Base-by-base conservation (phyloP, 306 rosid species). In the Pterocarpus macrocarpus region DNA sequence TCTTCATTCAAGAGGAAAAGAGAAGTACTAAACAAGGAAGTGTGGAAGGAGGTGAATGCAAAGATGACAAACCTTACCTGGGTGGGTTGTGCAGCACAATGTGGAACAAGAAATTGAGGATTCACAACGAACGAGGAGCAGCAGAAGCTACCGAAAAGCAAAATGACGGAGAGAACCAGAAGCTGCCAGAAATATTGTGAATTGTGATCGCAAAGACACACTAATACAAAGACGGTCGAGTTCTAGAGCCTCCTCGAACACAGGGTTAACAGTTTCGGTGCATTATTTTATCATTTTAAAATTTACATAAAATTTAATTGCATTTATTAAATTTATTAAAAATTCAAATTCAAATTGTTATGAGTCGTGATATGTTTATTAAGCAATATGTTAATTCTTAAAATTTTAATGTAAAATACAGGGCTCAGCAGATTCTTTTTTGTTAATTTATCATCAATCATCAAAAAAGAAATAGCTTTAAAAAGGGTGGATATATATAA, bases 201-300 rank as follows among this genome's bases (percentile, higher is more conserved):
- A 12, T 2, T 11, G 59, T 64, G 66, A 61, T 30, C 16, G 64
- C 52, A 53, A 35, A 11, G n/a, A 35, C 33, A 36, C 16, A 64
- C 16, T 55, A 69, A 71, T 44, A 68, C 57, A 80, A 15, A 80
- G 88, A 39, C 53, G 56, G 1, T 38, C 55, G 7, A 33, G 35
- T 87, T 87, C 90, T 81, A 77, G 90, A 87, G 69, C 68, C 57
- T 87, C 73, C 87, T 6, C 47, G 90, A 86, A 68, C 70, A 34
- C 14, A n/a, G 3, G 13, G 9, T 55, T 22, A 3, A 30, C 65
- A 30, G 2, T 59, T 59, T 59, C 36, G 65, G 39, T 59, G 65
- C 15, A 1, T 58, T 22, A 22, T 59, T 30, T 32, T 4, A 9
- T 28, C 0, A 30, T 17, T 57, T 57, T 57, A 10, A 22, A 2